Evolutionary conservation across 495 filamentous ascomycete species (phyloP), one percentile per base, ranked within the genome.

Genomic region (Acidomyces sp.): DNA sequence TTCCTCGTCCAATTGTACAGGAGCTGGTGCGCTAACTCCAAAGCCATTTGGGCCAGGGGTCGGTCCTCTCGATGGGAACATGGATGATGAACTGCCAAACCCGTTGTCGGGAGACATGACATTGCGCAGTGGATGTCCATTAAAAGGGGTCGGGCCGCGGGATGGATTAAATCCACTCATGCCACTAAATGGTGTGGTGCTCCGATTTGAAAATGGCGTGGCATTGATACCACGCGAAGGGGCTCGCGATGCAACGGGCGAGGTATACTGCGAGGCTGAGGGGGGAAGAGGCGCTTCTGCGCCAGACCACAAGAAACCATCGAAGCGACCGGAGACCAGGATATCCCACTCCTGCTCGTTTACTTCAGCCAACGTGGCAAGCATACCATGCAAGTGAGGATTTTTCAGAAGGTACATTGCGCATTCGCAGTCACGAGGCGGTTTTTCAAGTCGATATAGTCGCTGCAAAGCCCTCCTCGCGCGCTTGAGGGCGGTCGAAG

Each of bases 231-330:
- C 67, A 34, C 56, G 56, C 9, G 72, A 74, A 15, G 70, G 62
- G 19, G 69, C 64, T 9, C 72, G 66, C 13, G 75, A 78, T 13
- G 49, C 37, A 39, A 56, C 49, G 22, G 65, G 61, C n/a, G 61
- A 62, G 20, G 65, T 62, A 26, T 48, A 41, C 24, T n/a, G 37
- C 15, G 27, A 55, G 13, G 35, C 30, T 6, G 16, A 55, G 45
- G 31, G 55, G 53, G 20, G 58, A 57, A 30, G 68, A 52, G 11
- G 64, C 48, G 41, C 72, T 50, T 93, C 86, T 23, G 81, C 83
- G n/a, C 87, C 87, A 30, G 82, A 87, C 74, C 87, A 90, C 15
- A 97, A 72, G 63, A 97, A 96, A 3, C 88, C 88, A 55, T 97
- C 90, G 54, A 99, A 96, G 26, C 88, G 84, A 19, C 92, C 92